Evolutionary conservation across 306 rosid species (phyloP), one percentile per base, ranked within the genome.

Genomic region (Malus sieversii): DNA sequence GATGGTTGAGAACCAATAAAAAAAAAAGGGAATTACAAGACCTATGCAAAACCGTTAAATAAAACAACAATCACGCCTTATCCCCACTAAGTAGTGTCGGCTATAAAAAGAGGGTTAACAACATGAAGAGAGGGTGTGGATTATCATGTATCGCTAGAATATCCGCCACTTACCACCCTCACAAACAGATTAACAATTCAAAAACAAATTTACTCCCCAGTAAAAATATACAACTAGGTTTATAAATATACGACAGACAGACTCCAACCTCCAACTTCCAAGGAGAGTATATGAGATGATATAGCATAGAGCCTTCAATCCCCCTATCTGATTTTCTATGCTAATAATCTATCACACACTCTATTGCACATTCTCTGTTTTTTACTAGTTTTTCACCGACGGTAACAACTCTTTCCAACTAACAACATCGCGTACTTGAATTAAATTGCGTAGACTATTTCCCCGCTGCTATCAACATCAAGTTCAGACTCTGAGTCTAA

Each of bases 401-500:
- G 18, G 51, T 61, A 19, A 61, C 64, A 78, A 68, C 61, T 76
- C 23, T 57, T 63, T 66, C 72, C 30, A 18, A 27, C 66, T 63
- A 57, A 75, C 29, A 72, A 57, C 80, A 73, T 73, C 22, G 73
- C 40, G 33, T 62, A 57, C 52, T 20, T 57, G 23, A 33, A 74
- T 84, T 81, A 92, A 55, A 90, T 82, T 67, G 98, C 98, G 83
- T 90, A 95, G 32, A 95, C 97, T 58, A 95, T 92, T 81, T 92
- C 97, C 77, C 93, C 98, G 32, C 97, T 95, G 85, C 97, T 95
- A 80, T 95, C 98, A 33, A 87, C 82, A 75, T 90, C 97, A 30
- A 89, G 98, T 78, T 95, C 93, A 15, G 88, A 92, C 64, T 92
- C 97, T 10, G 92, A 86, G 27, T 90, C 95, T 6, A 85, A 55